Conservation (phyloP, 805 yeast genomes). For the Pichia insulana region DNA sequence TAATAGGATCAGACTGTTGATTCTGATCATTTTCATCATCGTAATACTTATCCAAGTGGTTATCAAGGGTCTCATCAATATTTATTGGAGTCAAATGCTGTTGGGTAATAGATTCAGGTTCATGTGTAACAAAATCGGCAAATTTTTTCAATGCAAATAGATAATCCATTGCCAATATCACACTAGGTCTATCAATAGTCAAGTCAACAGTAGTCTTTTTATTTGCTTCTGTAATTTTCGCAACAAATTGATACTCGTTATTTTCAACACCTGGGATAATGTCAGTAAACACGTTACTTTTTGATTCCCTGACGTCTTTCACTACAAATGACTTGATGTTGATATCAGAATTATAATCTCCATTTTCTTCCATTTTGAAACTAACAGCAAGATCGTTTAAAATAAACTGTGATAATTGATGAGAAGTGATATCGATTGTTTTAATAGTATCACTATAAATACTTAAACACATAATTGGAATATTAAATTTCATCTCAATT, state of each 20-base stretch:
- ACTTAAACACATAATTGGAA: constrained; percentile 58
- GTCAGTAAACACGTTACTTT: constrained; percentile 65
- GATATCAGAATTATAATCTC: constrained; percentile 50
- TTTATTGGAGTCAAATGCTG: constrained; percentile 2
- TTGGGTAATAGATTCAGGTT: constrained; percentile 19
- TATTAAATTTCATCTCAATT: constrained; percentile 29
- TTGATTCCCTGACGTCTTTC: constrained; percentile 56
- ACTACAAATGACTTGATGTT: constrained; percentile 67
- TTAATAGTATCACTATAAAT: constrained; percentile 45
- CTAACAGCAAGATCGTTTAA: constrained; percentile 49
- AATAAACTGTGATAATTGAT: constrained; percentile 47
- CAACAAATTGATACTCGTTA: constrained; percentile 63
- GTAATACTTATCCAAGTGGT: constrained; percentile 11
- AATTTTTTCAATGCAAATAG: constrained; percentile 66
- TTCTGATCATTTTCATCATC: constrained; percentile 6
- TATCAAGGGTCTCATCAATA: constrained; percentile 2
- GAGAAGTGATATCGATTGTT: constrained; percentile 28
- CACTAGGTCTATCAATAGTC: constrained; percentile 71
- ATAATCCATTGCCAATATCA: constrained; percentile 80
- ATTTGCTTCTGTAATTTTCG: constrained; percentile 38
- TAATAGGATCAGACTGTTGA: constrained; percentile 23
- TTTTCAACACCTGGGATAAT: constrained; percentile 65
- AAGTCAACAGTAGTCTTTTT: constrained; percentile 38
- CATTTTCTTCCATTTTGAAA: constrained; percentile 43
- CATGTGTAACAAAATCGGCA: constrained; percentile 36